A percentile compares a stretch with the other conserved stretches of the same genome.
phyloP scores from a whole-genome alignment of 2,329 filamentous ascomycete genomes.

The Chrysoporthe deuterocubensis region DNA sequence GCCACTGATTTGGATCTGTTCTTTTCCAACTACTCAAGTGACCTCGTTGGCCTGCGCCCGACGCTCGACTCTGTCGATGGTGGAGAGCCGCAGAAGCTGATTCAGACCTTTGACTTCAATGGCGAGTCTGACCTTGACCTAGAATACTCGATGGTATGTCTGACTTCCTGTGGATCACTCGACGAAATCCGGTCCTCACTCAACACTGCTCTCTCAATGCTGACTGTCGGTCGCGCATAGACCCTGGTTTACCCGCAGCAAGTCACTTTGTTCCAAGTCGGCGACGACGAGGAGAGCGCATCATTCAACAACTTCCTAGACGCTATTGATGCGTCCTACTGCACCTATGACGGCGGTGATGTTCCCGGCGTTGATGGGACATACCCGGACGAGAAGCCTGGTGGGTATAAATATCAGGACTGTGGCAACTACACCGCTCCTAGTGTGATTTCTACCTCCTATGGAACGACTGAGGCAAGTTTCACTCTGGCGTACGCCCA shows the following conservation, averaged over 20 bases:
- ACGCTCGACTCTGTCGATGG: slow-evolving; percentile 25
- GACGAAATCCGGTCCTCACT: not conserved
- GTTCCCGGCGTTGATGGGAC: slow-evolving; percentile 44
- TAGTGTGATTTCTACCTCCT: slow-evolving; percentile 52
- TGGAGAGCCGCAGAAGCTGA: slow-evolving; percentile 21
- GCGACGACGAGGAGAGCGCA: slow-evolving; percentile 28
- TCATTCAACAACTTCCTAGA: slow-evolving; percentile 50
- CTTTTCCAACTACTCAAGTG: slow-evolving; percentile 23
- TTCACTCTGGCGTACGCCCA: slow-evolving; percentile 51
- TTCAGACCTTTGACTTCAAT: slow-evolving; percentile 22
- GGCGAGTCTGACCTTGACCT: slow-evolving; percentile 28
- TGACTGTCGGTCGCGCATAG: not conserved
- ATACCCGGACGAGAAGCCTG: slow-evolving; percentile 48
- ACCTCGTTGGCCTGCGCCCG: slow-evolving; percentile 20
- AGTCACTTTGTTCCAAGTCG: slow-evolving; percentile 31
- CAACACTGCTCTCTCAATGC: not conserved
- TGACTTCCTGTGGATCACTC: too few relatives aligned
- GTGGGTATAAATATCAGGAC: slow-evolving; percentile 47
- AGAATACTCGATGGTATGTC: slow-evolving; percentile 22
- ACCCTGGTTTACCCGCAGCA: slow-evolving; percentile 30
- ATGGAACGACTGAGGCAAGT: slow-evolving; percentile 50
- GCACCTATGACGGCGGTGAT: slow-evolving; percentile 42
- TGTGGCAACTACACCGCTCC: slow-evolving; percentile 43
- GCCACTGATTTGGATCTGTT: slow-evolving; percentile 24
- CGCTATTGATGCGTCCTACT: slow-evolving; percentile 52